Evolutionary conservation across 2,329 filamentous ascomycete genomes (phyloP).

Genomic region (Hymenoscyphus salicellus): DNA sequence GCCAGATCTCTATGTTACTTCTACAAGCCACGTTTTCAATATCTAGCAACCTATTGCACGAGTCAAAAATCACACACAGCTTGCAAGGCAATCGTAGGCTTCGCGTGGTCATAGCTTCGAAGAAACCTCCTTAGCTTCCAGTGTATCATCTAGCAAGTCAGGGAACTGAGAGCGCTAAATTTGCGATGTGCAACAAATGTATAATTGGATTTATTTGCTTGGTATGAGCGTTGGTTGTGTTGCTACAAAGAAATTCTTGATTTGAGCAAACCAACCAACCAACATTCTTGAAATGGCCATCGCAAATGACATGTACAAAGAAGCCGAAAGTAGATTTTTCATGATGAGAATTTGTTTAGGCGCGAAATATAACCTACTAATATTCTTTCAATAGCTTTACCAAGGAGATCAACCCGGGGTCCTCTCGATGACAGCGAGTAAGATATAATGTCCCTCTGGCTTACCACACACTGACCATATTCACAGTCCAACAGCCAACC

Average conservation of each 20-base stretch:
- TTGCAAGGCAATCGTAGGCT: background rate
- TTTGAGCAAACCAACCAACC: background rate
- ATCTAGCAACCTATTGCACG: background rate
- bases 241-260: background rate
- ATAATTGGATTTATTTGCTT: background rate
- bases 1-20: background rate
- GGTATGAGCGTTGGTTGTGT: background rate
- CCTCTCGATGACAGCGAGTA: constrained; percentile 76
- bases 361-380: constrained; percentile 6
- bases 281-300: background rate
- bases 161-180: constrained; percentile 8
- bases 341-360: background rate
- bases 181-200: constrained; percentile 22
- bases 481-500: constrained; percentile 17
- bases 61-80: background rate
- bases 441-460: constrained; percentile 33
- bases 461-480: background rate
- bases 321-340: background rate
- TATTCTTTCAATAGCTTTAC: constrained; percentile 31
- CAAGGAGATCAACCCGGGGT: constrained; percentile 70
- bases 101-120: constrained; percentile 5
- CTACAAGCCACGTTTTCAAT: background rate
- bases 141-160: constrained; percentile 2
- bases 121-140: constrained; percentile 11
- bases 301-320: background rate